phyloP scores from a whole-genome alignment of 768 basidiomycete species.

The Fibroporia radiculosa region DNA sequence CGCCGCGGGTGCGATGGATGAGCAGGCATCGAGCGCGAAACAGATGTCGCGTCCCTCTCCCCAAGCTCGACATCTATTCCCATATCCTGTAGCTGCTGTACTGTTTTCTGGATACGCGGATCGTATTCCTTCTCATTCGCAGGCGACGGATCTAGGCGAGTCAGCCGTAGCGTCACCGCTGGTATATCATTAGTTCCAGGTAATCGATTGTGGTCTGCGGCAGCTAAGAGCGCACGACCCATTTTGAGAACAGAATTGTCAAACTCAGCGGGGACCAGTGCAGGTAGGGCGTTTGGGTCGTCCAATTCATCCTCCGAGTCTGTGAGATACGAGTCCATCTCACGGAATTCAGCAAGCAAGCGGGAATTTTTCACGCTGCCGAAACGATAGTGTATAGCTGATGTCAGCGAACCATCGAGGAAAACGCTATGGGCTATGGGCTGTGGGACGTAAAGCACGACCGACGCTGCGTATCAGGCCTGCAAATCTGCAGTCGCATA shows the following conservation, averaged over 20 bases:
- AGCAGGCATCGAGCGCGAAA: constrained; percentile 1
- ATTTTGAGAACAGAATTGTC: constrained; percentile 71
- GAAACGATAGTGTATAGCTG: background rate
- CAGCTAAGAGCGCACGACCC: constrained; percentile 58
- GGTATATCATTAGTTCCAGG: constrained; percentile 31
- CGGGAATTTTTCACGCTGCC: constrained; percentile 69
- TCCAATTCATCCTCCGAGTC: constrained; percentile 40
- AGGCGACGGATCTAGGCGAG: constrained; percentile 49
- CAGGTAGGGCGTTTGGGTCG: constrained; percentile 20
- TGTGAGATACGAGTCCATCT: constrained; percentile 76
- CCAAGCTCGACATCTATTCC: constrained; percentile 65
- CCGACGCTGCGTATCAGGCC: no score
- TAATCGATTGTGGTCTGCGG: constrained; percentile 52
- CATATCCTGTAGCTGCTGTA: constrained; percentile 48
- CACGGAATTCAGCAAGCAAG: constrained; percentile 72
- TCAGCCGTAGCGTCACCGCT: constrained; percentile 54
- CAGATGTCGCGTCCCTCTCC: constrained; percentile 32
- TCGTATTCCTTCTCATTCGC: constrained; percentile 29
- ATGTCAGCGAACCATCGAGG: no score
- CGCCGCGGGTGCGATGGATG: constrained; percentile 3
- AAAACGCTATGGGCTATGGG: no score
- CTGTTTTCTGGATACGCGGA: constrained; percentile 53
- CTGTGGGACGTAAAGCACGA: no score
- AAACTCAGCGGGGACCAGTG: constrained; percentile 43
- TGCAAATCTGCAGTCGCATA: no score